Conservation (phyloP, 257 asterid species). For the Gentiana macrophylla region DNA sequence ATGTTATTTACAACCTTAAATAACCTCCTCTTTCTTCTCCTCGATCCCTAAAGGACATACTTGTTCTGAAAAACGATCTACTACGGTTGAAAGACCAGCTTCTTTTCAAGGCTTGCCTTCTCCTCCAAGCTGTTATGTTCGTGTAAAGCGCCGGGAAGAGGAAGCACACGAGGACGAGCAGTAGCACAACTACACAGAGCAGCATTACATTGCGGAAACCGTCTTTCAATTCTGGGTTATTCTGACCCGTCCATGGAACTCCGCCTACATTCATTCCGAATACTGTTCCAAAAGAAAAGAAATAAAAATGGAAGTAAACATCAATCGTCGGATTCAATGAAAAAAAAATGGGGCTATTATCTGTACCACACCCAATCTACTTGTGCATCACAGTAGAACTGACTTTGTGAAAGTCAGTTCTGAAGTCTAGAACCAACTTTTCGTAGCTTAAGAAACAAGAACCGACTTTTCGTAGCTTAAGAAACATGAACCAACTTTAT, state of each 20-base stretch:
- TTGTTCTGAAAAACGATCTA: slow-evolving; percentile 45
- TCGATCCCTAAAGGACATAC: slow-evolving; percentile 22
- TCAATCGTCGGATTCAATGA: no score
- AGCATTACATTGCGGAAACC: slow-evolving; percentile 75
- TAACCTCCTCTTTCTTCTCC: slow-evolving; percentile 51
- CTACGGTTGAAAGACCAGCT: slow-evolving; percentile 56
- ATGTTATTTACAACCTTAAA: slow-evolving; percentile 25
- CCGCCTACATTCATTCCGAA: slow-evolving; percentile 99
- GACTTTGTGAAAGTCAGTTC: no score
- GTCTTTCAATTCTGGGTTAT: slow-evolving; percentile 44
- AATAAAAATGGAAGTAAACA: no score
- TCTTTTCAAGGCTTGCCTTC: slow-evolving; percentile 32
- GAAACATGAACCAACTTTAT: no score
- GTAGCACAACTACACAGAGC: slow-evolving; percentile 46
- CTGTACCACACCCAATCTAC: no score
- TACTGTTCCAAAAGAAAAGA: slow-evolving; percentile 25
- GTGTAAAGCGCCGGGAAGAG: slow-evolving; percentile 61
- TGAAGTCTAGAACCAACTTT: no score
- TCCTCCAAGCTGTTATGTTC: slow-evolving; percentile 48
- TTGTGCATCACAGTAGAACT: no score
- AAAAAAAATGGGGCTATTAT: no score
- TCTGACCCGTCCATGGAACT: slow-evolving; percentile 91
- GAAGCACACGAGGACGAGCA: slow-evolving; percentile 64
- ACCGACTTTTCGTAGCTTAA: no score
- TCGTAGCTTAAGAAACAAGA: no score